phyloP scores from a whole-genome alignment of 2,329 filamentous ascomycete genomes.

The Cordyceps farinosa region DNA sequence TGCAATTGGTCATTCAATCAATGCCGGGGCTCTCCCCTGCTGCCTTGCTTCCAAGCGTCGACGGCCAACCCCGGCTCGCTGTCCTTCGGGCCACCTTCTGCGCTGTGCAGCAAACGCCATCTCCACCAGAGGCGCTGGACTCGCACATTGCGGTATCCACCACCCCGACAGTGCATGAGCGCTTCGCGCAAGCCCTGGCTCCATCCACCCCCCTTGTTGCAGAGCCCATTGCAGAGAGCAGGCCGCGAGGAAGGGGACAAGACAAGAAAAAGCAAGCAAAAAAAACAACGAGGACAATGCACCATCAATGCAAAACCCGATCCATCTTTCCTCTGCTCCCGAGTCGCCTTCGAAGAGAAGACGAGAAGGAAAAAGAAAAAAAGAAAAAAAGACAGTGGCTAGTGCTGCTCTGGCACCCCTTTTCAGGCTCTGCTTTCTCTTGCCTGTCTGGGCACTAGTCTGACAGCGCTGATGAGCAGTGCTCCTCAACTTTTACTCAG shows the following conservation, averaged over 20 bases:
- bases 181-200: slow-evolving; percentile 7
- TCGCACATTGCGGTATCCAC: slow-evolving; percentile 14
- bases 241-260: slow-evolving; percentile 1
- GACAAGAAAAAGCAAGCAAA: slow-evolving; percentile 12
- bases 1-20: slow-evolving; percentile 53
- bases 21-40: slow-evolving; percentile 43
- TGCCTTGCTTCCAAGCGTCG: slow-evolving; percentile 49
- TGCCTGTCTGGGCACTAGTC: slow-evolving; percentile 18
- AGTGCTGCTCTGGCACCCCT: background rate
- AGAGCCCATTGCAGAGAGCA: background rate
- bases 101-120: slow-evolving; percentile 15
- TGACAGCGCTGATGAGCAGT: slow-evolving; percentile 13
- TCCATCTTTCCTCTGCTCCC: background rate
- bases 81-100: slow-evolving; percentile 6
- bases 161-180: slow-evolving; percentile 8
- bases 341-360: background rate
- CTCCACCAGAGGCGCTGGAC: slow-evolving; percentile 19
- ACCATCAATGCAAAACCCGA: background rate
- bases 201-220: slow-evolving; percentile 4
- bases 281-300: slow-evolving; percentile 17
- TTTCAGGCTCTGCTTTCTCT: slow-evolving; percentile 20
- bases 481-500: slow-evolving; percentile 11
- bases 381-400: background rate
- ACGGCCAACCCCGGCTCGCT: slow-evolving; percentile 36
- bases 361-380: background rate